A percentile compares a stretch with the other conserved stretches of the same genome.
These are phyloP conservation scores for Solanum acaule DNA, from an alignment of 257 asterid genomes.

Conservation along the genomic window DNA sequence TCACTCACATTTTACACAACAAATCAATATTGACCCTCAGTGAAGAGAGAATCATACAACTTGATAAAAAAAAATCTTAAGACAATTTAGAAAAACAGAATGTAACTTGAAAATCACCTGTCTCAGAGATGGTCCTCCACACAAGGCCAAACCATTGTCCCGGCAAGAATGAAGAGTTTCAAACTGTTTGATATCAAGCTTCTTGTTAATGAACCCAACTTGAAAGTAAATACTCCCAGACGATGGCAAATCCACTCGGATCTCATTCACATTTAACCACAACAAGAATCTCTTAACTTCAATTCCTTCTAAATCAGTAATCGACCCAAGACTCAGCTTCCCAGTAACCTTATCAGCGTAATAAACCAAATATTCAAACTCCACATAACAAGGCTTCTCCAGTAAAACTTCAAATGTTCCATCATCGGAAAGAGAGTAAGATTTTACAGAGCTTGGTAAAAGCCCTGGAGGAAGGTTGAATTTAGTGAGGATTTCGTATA, in stretches of 20 bases:
- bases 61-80: neutral
- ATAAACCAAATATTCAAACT: conserved; percentile 78
- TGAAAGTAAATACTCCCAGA: conserved; percentile 67
- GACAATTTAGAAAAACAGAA: neutral
- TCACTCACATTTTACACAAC: neutral
- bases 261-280: conserved; percentile 88
- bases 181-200: conserved; percentile 73
- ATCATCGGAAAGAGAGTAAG: conserved; percentile 59
- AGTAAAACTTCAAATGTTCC: conserved; percentile 61
- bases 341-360: conserved; percentile 72
- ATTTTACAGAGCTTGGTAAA: conserved; percentile 67
- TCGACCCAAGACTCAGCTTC: conserved; percentile 61
- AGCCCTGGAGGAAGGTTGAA: conserved; percentile 84
- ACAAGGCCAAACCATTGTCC: conserved; percentile 31
- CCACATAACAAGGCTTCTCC: conserved; percentile 56
- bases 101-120: conserved; percentile 5
- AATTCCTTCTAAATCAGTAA: conserved; percentile 56
- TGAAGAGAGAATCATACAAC: neutral
- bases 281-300: conserved; percentile 67
- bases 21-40: neutral
- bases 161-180: conserved; percentile 60
- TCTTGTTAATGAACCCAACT: conserved; percentile 88
- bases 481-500: conserved; percentile 48
- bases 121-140: conserved; percentile 18
- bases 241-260: conserved; percentile 82